phyloP scores from a whole-genome alignment of 1,139 yeast genomes.

The Blastobotrys arbuscula region DNA sequence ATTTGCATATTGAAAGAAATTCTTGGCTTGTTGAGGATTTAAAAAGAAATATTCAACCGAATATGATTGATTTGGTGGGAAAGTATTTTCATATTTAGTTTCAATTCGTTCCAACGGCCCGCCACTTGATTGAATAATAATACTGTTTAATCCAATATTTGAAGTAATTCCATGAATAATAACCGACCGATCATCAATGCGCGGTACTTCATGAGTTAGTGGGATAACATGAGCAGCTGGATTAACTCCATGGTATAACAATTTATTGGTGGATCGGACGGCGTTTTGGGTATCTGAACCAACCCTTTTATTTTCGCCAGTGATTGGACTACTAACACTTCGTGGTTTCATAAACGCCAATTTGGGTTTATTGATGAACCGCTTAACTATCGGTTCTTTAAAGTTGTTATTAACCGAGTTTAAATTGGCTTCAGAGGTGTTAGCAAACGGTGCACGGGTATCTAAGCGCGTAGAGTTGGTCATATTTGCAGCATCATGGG shows the following conservation, averaged over 20 bases:
- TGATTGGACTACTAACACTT: slow-evolving; percentile 10
- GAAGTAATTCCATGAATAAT: slow-evolving; percentile 1
- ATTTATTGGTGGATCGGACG: too few relatives aligned
- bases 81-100: slow-evolving; percentile 23
- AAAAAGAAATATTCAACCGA: slow-evolving; percentile 50
- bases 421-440: slow-evolving; percentile 11
- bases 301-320: background rate
- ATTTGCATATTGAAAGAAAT: slow-evolving; percentile 51
- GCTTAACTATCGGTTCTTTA: slow-evolving; percentile 5
- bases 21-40: slow-evolving; percentile 48
- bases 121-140: slow-evolving; percentile 59
- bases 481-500: background rate
- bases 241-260: too few relatives aligned
- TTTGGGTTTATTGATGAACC: slow-evolving; percentile 10
- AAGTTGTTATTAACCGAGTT: slow-evolving; percentile 9
- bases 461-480: background rate
- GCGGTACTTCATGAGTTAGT: background rate
- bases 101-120: slow-evolving; percentile 56
- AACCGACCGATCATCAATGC: slow-evolving; percentile 3
- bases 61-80: slow-evolving; percentile 28
- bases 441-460: slow-evolving; percentile 10
- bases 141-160: slow-evolving; percentile 43
- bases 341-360: slow-evolving; percentile 10
- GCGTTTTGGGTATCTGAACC: too few relatives aligned
- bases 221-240: background rate